Evolutionary conservation across 306 rosid species (phyloP), one percentile per base, ranked within the genome.

Genomic region (Vigna mungo): DNA sequence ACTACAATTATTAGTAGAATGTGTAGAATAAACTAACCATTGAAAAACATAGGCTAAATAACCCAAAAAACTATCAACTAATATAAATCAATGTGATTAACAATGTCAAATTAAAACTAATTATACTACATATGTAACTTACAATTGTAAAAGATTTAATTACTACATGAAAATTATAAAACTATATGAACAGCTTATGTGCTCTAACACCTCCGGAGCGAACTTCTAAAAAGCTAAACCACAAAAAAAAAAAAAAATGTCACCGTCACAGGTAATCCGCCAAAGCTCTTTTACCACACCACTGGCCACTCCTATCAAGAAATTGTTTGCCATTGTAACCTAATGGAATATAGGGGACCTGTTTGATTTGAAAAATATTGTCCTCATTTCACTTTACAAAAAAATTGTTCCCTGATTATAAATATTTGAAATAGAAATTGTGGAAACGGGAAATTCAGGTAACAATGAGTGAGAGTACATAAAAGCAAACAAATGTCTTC

Each of bases 181-280:
- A 67, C 58, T 23, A 66, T 72, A 13, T 34, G 74, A 27, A 61
- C 78, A 72, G 68, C 20, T 48, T 20, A 18, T 14, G 21, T 71
- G 78, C 51, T 64, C 48, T 46, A 51, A 8, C 67, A 52, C 30
- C 48, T 49, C 55, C 12, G 63, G 14, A 71, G 34, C 69, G n/a
- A 34, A 71, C 56, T 64, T 71, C 60, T 63, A 25, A 66, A 32
- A 65, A 36, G 4, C 3, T 62, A 34, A 64, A 65, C 37, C 9
- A 59, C 27, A 44, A 20, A 71, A 21, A 21, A 20, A 21, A 21
- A 20, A 21, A 52, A 14, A 51, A 8, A n/a, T 32, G 30, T 60
- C 64, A 59, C 6, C 43, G 39, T 62, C 55, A 27, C 39, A 41
- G 17, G 62, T 74, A 30, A 7, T 34, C 79, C 36, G 44, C 48